Conservation (phyloP, 805 yeast species). For the Candida glaebosa region DNA sequence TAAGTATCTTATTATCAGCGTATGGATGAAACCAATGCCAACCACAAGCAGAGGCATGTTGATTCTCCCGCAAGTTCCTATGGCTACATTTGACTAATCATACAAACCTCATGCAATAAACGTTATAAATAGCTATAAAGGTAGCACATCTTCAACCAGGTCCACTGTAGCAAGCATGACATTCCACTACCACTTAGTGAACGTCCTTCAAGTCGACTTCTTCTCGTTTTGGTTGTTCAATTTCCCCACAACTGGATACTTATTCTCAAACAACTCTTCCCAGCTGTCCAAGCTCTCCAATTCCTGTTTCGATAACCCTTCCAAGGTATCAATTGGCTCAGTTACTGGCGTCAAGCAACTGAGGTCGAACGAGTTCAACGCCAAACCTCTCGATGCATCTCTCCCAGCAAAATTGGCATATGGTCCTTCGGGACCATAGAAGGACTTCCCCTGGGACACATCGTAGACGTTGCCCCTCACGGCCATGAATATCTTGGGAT, state of each 20-base stretch:
- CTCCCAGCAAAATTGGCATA: conserved; percentile 93
- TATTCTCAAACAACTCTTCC: conserved; percentile 77
- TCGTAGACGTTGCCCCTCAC: conserved; percentile 87
- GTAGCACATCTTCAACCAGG: too few species aligned
- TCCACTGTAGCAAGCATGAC: too few species aligned
- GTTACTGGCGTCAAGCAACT: conserved; percentile 63
- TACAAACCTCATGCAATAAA: too few species aligned
- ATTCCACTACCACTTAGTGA: too few species aligned
- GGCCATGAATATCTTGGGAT: conserved; percentile 76
- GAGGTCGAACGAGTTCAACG: conserved; percentile 78
- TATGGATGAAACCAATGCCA: too few species aligned
- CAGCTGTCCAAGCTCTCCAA: conserved; percentile 71
- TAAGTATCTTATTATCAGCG: too few species aligned
- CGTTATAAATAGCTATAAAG: too few species aligned
- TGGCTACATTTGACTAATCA: too few species aligned
- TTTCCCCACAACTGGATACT: conserved; percentile 79
- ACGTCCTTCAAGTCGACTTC: too few species aligned
- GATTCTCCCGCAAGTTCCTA: too few species aligned
- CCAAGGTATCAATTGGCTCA: conserved; percentile 71
- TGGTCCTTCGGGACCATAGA: conserved; percentile 96
- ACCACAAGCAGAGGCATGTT: too few species aligned
- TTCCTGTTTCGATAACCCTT: conserved; percentile 60
- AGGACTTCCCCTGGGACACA: conserved; percentile 71
- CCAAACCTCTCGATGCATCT: conserved; percentile 92
- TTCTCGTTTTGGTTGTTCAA: conserved; percentile 22